phyloP scores from a whole-genome alignment of 306 rosid species.

The Neltuma alba region DNA sequence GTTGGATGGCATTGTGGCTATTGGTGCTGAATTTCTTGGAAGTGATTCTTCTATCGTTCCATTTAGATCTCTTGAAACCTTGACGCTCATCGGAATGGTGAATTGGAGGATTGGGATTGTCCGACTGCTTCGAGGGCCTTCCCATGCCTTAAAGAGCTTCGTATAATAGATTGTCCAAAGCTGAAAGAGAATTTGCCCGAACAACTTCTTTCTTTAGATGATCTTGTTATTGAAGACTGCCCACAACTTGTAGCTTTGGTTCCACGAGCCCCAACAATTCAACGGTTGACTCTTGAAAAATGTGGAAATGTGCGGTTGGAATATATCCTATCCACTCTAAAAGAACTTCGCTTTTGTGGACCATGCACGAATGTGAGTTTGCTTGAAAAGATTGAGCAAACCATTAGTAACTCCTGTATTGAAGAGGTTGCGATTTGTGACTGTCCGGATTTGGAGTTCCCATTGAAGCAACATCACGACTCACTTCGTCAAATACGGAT shows the following conservation, averaged over 20 bases:
- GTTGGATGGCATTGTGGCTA: background rate
- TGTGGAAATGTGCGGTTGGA: conserved; percentile 11
- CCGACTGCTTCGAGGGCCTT: background rate
- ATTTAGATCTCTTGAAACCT: background rate
- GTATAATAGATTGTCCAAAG: background rate
- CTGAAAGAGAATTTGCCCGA: background rate
- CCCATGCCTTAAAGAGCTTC: conserved; percentile 8
- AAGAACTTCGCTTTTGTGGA: background rate
- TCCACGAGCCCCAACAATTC: background rate
- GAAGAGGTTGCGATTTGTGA: background rate
- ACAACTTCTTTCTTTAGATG: background rate
- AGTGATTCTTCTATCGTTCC: background rate
- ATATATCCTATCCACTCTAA: background rate
- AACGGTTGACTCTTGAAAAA: background rate
- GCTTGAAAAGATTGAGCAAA: conserved; percentile 15
- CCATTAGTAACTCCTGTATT: background rate
- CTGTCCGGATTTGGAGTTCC: conserved; percentile 1
- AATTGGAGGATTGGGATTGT: conserved; percentile 25
- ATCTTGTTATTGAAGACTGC: background rate
- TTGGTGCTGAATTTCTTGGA: conserved; percentile 18
- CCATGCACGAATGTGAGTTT: background rate
- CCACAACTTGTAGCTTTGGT: conserved; percentile 1
- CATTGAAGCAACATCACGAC: background rate
- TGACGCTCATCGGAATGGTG: background rate
- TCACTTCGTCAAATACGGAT: background rate